Base-by-base conservation (phyloP, 1,139 yeast species). In the Saccharomyces hybrid region DNA sequence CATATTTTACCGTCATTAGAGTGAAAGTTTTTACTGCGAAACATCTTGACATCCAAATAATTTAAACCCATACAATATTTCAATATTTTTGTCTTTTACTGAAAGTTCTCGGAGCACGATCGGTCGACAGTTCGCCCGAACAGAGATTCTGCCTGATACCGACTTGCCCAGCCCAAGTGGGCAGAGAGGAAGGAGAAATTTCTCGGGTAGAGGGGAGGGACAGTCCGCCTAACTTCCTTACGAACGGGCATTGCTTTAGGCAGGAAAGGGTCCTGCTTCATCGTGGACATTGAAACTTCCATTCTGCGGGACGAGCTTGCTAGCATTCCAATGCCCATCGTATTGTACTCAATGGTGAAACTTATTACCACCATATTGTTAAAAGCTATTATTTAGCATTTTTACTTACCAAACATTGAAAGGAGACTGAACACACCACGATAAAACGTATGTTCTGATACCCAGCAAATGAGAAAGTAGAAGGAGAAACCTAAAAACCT, bases 401-500 rank as follows among this genome's bases (percentile, higher is more conserved):
- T 20, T 25, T 16, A 28, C 11, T 16, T 11, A n/a, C 0, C 9
- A 16, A 4, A 20, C 16, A 31, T 34, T 38, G 26, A 13, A 44
- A 52, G 13, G 16, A 54, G 55, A 50, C 50, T 49, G 55, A 55
- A 52, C 59, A 58, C 62, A 55, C 57, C 59, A 61, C 59, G 59
- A 55, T 59, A 55, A 55, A 59, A 56, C 60, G 64, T 61, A 61
- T 61, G 64, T 61, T 42, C 46, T 31, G 14, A 34, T 41, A 16
- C 28, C 44, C 46, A 47, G 41, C 20, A 16, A 25, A 42, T 20
- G 47, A 16, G 32, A 27, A 20, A 47, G 16, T 23, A 29, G 41
- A 31, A 47, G 27, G 16, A 14, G 14, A n/a, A 23, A 23, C 20
- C 20, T 14, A 8, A 13, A 26, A 23, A 46, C 4, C 28, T 8